phyloP scores from a whole-genome alignment of 768 basidiomycete species.

The Podaxis mareebaensis region DNA sequence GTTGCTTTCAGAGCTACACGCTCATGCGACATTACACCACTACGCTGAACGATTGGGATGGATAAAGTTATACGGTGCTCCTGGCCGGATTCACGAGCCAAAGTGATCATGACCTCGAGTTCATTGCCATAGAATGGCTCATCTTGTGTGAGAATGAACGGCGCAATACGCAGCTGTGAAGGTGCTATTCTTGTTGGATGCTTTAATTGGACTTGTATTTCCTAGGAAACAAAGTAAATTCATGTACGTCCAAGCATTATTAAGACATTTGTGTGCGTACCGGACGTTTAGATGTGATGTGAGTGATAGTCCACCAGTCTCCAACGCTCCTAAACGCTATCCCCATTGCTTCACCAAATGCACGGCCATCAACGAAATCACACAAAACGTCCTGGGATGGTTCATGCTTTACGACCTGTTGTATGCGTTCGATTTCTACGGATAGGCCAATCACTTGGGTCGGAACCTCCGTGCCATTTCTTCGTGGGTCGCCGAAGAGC shows the following conservation, averaged over 20 bases:
- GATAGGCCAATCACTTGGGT: constrained; percentile 55
- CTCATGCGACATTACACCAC: constrained; percentile 36
- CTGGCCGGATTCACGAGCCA: constrained; percentile 27
- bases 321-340: constrained; percentile 56
- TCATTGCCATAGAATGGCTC: constrained; percentile 32
- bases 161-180: constrained; percentile 61
- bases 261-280: not conserved
- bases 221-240: constrained; percentile 20
- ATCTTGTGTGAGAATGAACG: constrained; percentile 36
- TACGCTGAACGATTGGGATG: constrained; percentile 47
- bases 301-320: constrained; percentile 57
- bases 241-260: not conserved
- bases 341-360: constrained; percentile 73
- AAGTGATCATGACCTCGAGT: constrained; percentile 39
- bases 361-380: constrained; percentile 73
- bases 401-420: constrained; percentile 36
- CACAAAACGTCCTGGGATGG: constrained; percentile 55
- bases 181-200: constrained; percentile 48
- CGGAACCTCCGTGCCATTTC: constrained; percentile 43
- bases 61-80: constrained; percentile 29
- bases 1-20: constrained; percentile 50
- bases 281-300: not conserved
- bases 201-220: constrained; percentile 29
- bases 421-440: constrained; percentile 39
- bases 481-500: constrained; percentile 75